phyloP scores from a whole-genome alignment of 2,329 filamentous ascomycete genomes.

The Eutypa lata region DNA sequence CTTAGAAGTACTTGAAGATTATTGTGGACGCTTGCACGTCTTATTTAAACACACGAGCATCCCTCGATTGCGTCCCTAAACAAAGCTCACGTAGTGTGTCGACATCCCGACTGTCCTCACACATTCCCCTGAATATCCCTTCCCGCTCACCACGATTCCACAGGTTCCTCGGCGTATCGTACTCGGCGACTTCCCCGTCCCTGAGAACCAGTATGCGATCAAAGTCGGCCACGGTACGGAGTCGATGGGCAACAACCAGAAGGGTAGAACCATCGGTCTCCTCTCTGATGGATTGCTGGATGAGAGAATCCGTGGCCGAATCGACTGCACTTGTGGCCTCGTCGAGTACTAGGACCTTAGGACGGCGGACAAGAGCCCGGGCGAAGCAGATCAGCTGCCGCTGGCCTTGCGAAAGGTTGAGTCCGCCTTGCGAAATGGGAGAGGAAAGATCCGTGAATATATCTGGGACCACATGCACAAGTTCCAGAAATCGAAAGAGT shows the following conservation, averaged over 20 bases:
- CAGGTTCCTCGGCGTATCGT: constrained; percentile 60
- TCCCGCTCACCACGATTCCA: constrained; percentile 49
- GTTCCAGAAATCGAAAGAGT: constrained; percentile 64
- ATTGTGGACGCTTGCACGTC: too few species aligned
- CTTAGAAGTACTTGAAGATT: too few species aligned
- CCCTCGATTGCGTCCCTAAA: too few species aligned
- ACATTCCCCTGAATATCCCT: too few species aligned
- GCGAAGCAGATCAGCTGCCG: constrained; percentile 74
- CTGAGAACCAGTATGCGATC: constrained; percentile 70
- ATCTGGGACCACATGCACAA: constrained; percentile 62
- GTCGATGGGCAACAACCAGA: constrained; percentile 71
- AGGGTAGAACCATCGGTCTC: constrained; percentile 66
- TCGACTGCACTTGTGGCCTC: constrained; percentile 78
- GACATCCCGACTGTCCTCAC: too few species aligned
- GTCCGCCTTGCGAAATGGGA: constrained; percentile 66
- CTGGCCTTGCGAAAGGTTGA: constrained; percentile 74
- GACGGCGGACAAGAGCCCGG: constrained; percentile 67
- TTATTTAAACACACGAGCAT: too few species aligned
- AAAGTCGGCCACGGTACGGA: constrained; percentile 76
- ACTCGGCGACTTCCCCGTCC: constrained; percentile 66
- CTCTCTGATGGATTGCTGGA: constrained; percentile 69
- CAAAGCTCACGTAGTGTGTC: too few species aligned
- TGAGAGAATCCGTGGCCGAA: constrained; percentile 71
- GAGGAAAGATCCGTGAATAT: constrained; percentile 62
- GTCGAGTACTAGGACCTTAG: constrained; percentile 76